Percentiles rank a stretch among this genome's conserved stretches.
Evolutionary conservation across 345 rosid genomes (phyloP).

Genomic region (Cardamine occulta): DNA sequence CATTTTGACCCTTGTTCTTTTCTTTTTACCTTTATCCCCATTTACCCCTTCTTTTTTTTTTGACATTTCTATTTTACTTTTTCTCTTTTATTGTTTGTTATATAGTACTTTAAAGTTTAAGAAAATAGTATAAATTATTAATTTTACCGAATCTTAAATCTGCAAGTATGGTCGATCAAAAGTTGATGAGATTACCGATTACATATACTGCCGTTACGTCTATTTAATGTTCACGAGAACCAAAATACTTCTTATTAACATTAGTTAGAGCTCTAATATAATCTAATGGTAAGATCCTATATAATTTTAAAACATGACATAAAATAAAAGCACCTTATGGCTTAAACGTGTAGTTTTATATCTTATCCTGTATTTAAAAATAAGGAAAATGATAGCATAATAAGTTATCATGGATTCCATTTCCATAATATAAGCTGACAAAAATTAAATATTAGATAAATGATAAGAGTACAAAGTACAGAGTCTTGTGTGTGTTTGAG

Average conservation of each 20-base stretch:
- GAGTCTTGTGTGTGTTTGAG: slow-evolving; percentile 10
- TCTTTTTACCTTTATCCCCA: slow-evolving; percentile 4
- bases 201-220: neutral
- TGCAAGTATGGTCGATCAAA: slow-evolving; percentile 8
- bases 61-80: too few species aligned
- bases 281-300: neutral
- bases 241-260: slow-evolving; percentile 27
- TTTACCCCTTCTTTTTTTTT: neutral
- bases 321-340: slow-evolving; percentile 2
- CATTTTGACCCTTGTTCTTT: slow-evolving; percentile 20
- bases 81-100: too few species aligned
- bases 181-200: neutral
- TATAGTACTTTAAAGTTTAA: neutral
- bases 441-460: slow-evolving; percentile 35
- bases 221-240: slow-evolving; percentile 37
- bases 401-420: slow-evolving; percentile 26
- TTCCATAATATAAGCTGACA: slow-evolving; percentile 41
- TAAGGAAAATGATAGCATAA: neutral
- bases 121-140: neutral
- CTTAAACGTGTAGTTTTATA: slow-evolving; percentile 36
- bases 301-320: neutral
- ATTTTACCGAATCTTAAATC: neutral
- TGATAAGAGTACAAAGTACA: slow-evolving; percentile 28
- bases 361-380: slow-evolving; percentile 9
- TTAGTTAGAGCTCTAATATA: slow-evolving; percentile 17